Conservation (phyloP, 2,329 filamentous ascomycete genomes). For the Orbilia blumenaviensis region DNA sequence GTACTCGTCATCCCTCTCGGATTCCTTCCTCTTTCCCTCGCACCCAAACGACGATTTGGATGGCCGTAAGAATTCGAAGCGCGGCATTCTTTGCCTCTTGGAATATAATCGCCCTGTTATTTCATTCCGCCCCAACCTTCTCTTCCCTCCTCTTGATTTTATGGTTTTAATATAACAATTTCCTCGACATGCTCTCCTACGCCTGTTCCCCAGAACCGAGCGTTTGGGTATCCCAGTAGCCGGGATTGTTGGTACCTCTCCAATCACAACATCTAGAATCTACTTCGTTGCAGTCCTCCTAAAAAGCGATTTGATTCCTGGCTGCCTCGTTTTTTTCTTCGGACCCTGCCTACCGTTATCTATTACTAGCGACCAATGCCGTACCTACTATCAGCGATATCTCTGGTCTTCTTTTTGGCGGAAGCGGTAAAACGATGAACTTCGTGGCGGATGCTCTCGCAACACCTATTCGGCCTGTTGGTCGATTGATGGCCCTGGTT, state of each 20-base stretch:
- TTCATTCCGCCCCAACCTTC: neutral
- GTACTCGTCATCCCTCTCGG: conserved; percentile 45
- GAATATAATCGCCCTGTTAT: conserved; percentile 8
- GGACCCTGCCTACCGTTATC: neutral
- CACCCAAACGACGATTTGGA: neutral
- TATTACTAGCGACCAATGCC: conserved; percentile 41
- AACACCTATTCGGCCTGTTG: conserved; percentile 13
- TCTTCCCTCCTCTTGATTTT: neutral
- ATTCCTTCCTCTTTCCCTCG: conserved; percentile 19
- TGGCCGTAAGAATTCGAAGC: neutral
- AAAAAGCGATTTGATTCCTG: neutral
- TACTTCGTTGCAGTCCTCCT: neutral
- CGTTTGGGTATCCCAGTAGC: conserved; percentile 35
- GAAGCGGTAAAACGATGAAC: conserved; percentile 41
- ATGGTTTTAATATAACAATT: neutral
- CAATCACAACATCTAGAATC: neutral
- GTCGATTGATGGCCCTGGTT: conserved; percentile 16
- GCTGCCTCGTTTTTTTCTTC: neutral
- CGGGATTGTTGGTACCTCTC: conserved; percentile 14
- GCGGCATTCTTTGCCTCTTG: conserved; percentile 9
- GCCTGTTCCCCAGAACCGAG: conserved; percentile 22
- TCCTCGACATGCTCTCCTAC: conserved; percentile 14
- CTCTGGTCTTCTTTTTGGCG: conserved; percentile 17
- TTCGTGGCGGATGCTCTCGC: conserved; percentile 15
- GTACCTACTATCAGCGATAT: conserved; percentile 12